Evolutionary conservation across 75 land plant genomes (phyloP), one percentile per base, ranked within the genome.

Genomic region (Cryptomeria japonica): DNA sequence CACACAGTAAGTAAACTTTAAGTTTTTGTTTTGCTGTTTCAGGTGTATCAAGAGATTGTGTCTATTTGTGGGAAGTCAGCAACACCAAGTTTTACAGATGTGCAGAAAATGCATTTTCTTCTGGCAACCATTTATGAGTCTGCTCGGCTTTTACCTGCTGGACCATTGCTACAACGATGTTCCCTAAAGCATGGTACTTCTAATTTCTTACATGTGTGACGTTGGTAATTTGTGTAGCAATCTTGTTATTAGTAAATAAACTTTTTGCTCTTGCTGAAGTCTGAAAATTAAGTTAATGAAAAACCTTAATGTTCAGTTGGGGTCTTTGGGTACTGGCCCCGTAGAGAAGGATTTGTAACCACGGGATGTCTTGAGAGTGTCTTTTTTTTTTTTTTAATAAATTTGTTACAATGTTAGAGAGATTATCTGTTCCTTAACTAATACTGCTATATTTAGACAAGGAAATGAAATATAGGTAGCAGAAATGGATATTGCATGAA

Each of bases 51-150:
- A 37, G 95, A 94, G 89, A 87, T 94, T 85, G 58, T 61, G 19
- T 76, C n/a, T 70, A 85, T 88, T 36, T 85, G 46, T 73, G 87
- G 82, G 31, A 85, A 16, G 10, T 61, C 84, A 11, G 8, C 18
- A 41, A 22, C 77, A 38, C 87, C 87, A 42, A 87, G 87, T 16
- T 56, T 68, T 72, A 58, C 41, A 34, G 72, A 88, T 88, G 83
- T 90, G 56, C 82, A 90, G 39, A 88, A 90, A 79, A 88, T 94
- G 91, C 88, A 85, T 49, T 87, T 90, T 83, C 79, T 95, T 28
- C 61, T 92, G 86, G 94, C 96, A 89, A 92, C 91, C 58, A 86
- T 95, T 28, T 92, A 92, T 89, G 96, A 95, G 87, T 89, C 96
- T 82, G 96, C 94, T 78, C 93, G 96, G 37, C 93, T 95, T 75